Base-by-base conservation (phyloP, 2,329 filamentous ascomycete species). In the Fusarium chaquense region DNA sequence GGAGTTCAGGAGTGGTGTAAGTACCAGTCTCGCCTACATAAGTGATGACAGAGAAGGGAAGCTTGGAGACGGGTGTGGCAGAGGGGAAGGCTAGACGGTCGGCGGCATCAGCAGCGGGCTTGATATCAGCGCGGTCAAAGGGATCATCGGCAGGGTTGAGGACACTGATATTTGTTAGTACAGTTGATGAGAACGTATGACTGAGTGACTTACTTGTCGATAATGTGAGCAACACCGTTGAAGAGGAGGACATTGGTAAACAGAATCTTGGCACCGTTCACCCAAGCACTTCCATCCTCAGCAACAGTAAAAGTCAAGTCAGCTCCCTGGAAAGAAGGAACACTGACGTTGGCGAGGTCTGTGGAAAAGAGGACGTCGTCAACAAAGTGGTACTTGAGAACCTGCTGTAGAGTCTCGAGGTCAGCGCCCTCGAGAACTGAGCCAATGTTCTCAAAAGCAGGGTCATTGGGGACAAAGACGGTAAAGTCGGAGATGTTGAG, bases 161-260 rank as follows among this genome's bases (percentile, higher is more conserved):
- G 0, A 78, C 75, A 52, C 75, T 78, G 0, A 12, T 4, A 9
- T 16, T 2, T 8, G 26, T 72, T 11, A 73, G 63, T 2, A 52
- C 11, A 6, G 10, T 3, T 6, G 12, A 3, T 3, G 7, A 2
- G 26, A 2, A 6, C 22, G 10, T 10, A 11, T 3, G n/a, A 33
- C 3, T 10, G 20, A 4, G 6, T 13, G 11, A 58, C 70, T 60
- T 33, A 77, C 76, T 66, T 67, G 33, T 79, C 77, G 47, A 79
- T 75, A 33, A 74, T 68, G 38, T 80, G 78, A 10, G 75, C 78
- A 12, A 80, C 71, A 38, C 78, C 77, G 35, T 79, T 80, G 44
- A 65, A 73, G 3, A 78, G 47, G 18, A 80, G 73, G 15, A 68
- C 62, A 55, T 80, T 77, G 24, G 77, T 69, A 7, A 73, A 70